Base-by-base conservation (phyloP, 2,329 filamentous ascomycete species). In the Alternaria atra region DNA sequence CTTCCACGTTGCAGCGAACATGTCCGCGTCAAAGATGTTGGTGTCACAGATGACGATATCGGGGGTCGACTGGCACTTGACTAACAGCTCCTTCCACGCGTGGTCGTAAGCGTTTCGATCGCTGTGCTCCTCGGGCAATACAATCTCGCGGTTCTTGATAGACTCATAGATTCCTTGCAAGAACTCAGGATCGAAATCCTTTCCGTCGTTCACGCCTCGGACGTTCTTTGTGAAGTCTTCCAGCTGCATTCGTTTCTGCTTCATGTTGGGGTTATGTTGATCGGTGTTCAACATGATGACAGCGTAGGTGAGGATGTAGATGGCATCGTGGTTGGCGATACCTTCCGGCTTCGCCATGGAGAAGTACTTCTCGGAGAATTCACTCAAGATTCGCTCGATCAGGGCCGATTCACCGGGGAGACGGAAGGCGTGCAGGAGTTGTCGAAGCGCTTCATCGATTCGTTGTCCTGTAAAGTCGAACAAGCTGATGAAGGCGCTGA, bases 211-310 rank as follows among this genome's bases (percentile, higher is more conserved):
- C 34, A 95, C 91, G 10, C 94, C 94, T 40, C 94, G 87, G n/a
- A 99, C 81, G 74, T 99, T 98, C 65, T 88, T 90, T 0, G 91
- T 86, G 77, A 99, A 99, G 70, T 94, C 91, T 55, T 88, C 85
- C 42, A 90, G 84, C 1, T 89, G 89, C 95, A 99, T 99, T 40
- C 94, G 91, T 73, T 91, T 91, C 69, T 89, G 84, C 70, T 88
- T 93, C 64, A 98, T 80, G 69, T 97, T 98, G 0, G 93, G 94
- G 73, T 97, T 99, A 78, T 98, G 95, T 72, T 96, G 91, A 75
- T 99, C 95, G 1, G 94, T 97, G 74, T 99, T 99, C 58, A 99
- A 83, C 88, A 99, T 93, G 77, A 99, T 97, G 72, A 97, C 96
- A 37, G 94, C 95, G 76, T 99, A 99, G 0, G 92, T 94, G 52